Percentiles rank a stretch among this genome's conserved stretches.
These are phyloP conservation scores for Panellus pusillus DNA, from an alignment of 768 basidiomycete genomes.

Conservation along the genomic window DNA sequence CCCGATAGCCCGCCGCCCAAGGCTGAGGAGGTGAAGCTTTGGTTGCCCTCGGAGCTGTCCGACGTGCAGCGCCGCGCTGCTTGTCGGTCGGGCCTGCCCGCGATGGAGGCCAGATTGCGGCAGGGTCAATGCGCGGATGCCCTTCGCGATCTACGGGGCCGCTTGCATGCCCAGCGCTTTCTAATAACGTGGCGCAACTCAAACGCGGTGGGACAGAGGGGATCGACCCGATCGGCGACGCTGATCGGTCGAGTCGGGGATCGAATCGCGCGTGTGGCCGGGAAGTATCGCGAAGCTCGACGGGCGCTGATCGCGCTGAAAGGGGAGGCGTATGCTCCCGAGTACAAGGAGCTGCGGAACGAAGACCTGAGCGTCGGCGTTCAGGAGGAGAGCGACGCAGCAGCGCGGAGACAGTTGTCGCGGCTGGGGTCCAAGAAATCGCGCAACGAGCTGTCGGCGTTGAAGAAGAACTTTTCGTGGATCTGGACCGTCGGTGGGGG, in stretches of 20 bases:
- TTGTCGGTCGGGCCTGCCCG: background rate
- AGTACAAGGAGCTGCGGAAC: background rate
- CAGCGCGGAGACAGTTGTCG: background rate
- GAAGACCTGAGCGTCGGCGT: background rate
- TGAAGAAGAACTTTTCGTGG: constrained; percentile 3
- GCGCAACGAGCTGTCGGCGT: background rate
- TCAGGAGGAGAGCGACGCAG: background rate
- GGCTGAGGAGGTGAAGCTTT: too few species aligned
- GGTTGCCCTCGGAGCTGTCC: too few species aligned
- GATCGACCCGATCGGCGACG: constrained; percentile 1
- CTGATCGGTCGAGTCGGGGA: constrained; percentile 15
- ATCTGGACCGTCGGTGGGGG: constrained; percentile 4
- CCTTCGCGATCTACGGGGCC: background rate
- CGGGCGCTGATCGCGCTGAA: background rate
- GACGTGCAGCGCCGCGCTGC: too few species aligned
- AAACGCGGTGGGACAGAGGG: background rate
- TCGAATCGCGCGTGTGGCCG: background rate
- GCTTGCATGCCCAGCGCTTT: constrained; percentile 10
- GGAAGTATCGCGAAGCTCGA: background rate
- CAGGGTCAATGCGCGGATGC: constrained; percentile 4
- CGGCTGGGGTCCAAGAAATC: background rate
- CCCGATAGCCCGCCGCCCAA: too few species aligned
- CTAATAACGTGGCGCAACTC: constrained; percentile 6
- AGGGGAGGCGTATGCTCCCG: background rate
- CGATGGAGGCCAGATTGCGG: constrained; percentile 3